Conservation (phyloP, 1,284 basidiomycete species). For the Trichosporon sp. region DNA sequence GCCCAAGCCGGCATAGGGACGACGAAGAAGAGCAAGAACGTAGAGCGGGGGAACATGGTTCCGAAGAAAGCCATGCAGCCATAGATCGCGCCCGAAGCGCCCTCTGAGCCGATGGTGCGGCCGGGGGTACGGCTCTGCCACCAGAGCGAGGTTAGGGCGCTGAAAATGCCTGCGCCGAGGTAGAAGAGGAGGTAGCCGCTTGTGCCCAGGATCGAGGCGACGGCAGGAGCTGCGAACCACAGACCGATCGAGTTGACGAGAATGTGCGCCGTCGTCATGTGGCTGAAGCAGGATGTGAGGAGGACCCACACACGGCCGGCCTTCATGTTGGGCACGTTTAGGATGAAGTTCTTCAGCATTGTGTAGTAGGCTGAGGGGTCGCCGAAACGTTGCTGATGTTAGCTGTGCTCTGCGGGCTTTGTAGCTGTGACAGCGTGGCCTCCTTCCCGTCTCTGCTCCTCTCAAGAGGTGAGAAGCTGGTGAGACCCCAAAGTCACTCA, state of each 20-base stretch:
- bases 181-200: conserved; percentile 69
- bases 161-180: conserved; percentile 62
- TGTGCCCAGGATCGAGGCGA: conserved; percentile 64
- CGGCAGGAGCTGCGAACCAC: conserved; percentile 68
- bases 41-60: conserved; percentile 62
- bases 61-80: conserved; percentile 58
- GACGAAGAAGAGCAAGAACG: conserved; percentile 73
- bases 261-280: conserved; percentile 60
- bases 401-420: background rate
- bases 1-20: conserved; percentile 79
- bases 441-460: background rate
- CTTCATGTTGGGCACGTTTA: conserved; percentile 57
- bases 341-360: conserved; percentile 66
- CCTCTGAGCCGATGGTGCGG: conserved; percentile 42
- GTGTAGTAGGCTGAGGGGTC: conserved; percentile 55
- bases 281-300: conserved; percentile 69
- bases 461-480: background rate
- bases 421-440: too few relatives aligned
- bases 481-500: too few relatives aligned
- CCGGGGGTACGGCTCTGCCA: conserved; percentile 49
- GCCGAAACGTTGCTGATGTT: conserved; percentile 38
- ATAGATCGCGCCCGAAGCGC: conserved; percentile 55
- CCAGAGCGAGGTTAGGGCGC: conserved; percentile 57
- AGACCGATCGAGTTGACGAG: conserved; percentile 72
- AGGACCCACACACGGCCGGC: conserved; percentile 77